Conservation (phyloP, 2,329 filamentous ascomycete genomes). For the Colletotrichum somersetense region DNA sequence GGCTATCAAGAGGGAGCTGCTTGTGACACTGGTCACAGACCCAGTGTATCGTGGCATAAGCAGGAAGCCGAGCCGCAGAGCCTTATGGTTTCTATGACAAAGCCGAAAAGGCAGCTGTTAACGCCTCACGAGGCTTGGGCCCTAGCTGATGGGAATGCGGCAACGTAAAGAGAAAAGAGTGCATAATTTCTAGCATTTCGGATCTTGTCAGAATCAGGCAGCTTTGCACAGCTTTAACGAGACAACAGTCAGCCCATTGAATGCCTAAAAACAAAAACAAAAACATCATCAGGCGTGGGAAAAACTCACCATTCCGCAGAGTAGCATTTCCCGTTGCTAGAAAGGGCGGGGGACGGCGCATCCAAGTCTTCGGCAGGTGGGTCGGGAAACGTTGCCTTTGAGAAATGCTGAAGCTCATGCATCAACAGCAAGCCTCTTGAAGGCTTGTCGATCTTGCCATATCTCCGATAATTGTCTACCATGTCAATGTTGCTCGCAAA, state of each 20-base stretch:
- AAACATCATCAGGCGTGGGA: too few species aligned
- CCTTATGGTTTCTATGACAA: too few species aligned
- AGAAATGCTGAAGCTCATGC: background rate
- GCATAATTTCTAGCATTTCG: background rate
- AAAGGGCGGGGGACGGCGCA: background rate
- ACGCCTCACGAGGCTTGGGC: background rate
- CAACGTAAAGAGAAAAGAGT: background rate
- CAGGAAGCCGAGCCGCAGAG: too few species aligned
- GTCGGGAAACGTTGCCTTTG: background rate
- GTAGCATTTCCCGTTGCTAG: background rate
- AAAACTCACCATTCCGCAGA: background rate
- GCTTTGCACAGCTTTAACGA: background rate
- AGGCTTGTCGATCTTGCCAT: background rate
- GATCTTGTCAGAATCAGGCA: background rate
- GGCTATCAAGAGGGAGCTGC: too few species aligned
- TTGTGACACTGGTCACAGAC: too few species aligned
- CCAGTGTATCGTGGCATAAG: background rate
- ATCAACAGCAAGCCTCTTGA: background rate
- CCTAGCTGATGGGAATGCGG: background rate
- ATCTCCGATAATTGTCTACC: background rate
- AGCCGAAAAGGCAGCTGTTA: too few species aligned
- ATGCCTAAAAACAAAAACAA: background rate
- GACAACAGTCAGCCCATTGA: background rate
- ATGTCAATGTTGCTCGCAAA: background rate
- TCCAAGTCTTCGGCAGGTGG: background rate